These are phyloP conservation scores for Starmerella bacillaris DNA, from an alignment of 805 yeast species.

Conservation along the genomic window DNA sequence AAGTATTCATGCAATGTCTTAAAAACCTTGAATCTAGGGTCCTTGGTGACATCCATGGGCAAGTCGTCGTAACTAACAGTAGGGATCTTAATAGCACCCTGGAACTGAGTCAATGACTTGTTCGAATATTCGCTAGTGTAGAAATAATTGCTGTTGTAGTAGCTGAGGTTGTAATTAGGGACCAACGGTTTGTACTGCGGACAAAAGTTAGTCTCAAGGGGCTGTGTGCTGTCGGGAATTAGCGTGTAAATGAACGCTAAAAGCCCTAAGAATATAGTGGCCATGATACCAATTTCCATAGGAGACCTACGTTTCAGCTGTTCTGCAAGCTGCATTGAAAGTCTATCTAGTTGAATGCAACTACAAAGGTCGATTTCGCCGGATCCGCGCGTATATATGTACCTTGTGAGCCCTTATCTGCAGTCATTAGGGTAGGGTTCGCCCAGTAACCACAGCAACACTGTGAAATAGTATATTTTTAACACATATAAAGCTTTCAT, in stretches of 20 bases:
- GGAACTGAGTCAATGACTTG: conserved; percentile 11
- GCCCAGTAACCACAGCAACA: no score
- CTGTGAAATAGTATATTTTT: no score
- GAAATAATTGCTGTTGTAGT: conserved; percentile 8
- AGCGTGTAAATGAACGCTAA: conserved; percentile 11
- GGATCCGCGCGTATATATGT: neutral
- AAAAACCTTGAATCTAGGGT: conserved; percentile 32
- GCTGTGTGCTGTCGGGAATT: conserved; percentile 13
- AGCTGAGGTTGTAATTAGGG: conserved; percentile 2
- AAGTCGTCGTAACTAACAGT: conserved; percentile 47
- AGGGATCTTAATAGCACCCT: conserved; percentile 45
- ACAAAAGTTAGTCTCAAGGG: conserved; percentile 15
- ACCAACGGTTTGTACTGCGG: conserved; percentile 9
- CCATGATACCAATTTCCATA: conserved; percentile 15
- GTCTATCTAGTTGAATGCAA: no score
- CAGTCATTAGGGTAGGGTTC: no score
- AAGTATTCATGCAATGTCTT: conserved; percentile 33
- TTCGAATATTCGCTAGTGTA: conserved; percentile 7
- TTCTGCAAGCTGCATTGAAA: conserved; percentile 1
- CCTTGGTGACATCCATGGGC: conserved; percentile 29
- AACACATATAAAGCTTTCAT: no score
- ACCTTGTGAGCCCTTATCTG: no score
- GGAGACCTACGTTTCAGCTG: conserved; percentile 11
- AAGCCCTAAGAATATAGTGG: conserved; percentile 9
- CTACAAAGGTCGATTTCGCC: no score